phyloP scores from a whole-genome alignment of 108 stramenopile species.

The Hondaea fermentalgiana region DNA sequence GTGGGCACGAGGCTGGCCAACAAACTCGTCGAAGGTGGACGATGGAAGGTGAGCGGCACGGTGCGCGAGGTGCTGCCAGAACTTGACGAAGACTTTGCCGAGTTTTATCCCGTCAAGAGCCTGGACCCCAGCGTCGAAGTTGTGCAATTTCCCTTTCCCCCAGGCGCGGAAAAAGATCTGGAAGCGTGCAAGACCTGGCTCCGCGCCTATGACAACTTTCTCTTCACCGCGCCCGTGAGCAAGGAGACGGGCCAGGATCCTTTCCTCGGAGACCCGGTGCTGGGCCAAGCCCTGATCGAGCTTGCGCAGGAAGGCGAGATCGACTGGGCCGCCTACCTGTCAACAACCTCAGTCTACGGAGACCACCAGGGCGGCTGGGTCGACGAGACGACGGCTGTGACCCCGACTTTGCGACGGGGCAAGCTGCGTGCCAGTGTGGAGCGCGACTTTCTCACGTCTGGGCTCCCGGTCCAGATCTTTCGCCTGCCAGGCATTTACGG shows the following conservation, averaged over 20 bases:
- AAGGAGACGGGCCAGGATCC: neutral
- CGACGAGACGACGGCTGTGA: neutral
- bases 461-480: neutral
- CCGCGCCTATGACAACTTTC: neutral
- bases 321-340: slow-evolving; percentile 2
- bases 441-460: neutral
- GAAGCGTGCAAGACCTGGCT: neutral
- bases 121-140: neutral
- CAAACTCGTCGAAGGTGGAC: neutral
- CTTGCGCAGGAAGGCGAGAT: neutral
- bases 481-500: slow-evolving; percentile 18
- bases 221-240: neutral
- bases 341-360: slow-evolving; percentile 1
- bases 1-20: slow-evolving; percentile 2
- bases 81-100: neutral
- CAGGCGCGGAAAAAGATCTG: neutral
- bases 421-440: neutral
- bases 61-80: neutral
- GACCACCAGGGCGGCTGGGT: neutral
- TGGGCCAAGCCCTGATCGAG: neutral
- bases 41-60: neutral
- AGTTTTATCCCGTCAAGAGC: neutral
- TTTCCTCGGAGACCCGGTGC: neutral
- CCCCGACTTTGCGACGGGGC: neutral
- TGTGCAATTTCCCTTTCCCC: neutral